phyloP scores from a whole-genome alignment of 2,329 filamentous ascomycete genomes.

The Rhynchosporium graminicola region DNA sequence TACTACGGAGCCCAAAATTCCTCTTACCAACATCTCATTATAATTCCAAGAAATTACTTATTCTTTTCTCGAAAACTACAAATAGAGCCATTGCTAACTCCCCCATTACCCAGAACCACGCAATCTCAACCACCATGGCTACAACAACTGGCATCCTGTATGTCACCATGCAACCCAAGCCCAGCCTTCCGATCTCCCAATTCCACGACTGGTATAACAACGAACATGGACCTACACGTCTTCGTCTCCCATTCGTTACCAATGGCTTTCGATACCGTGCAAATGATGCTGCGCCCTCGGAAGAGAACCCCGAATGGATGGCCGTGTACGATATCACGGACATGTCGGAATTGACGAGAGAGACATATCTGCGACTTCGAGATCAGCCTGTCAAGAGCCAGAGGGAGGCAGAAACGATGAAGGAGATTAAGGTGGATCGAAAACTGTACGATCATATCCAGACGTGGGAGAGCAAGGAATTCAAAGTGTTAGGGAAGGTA shows the following conservation, averaged over 20 bases:
- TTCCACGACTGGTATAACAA: conserved; percentile 97
- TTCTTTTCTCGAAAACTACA: no score
- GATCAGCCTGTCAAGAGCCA: conserved; percentile 57
- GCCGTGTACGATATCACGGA: conserved; percentile 80
- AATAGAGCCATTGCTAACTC: background rate
- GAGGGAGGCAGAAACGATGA: conserved; percentile 61
- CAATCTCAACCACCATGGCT: conserved; percentile 21
- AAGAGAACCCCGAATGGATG: conserved; percentile 65
- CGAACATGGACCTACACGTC: conserved; percentile 81
- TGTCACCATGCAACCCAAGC: conserved; percentile 82
- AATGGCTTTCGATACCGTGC: conserved; percentile 81
- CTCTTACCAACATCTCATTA: no score
- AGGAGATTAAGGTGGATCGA: conserved; percentile 68
- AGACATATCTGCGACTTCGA: conserved; percentile 68
- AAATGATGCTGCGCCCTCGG: conserved; percentile 49
- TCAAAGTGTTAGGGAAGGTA: conserved; percentile 59
- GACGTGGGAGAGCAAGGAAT: conserved; percentile 56
- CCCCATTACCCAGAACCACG: background rate
- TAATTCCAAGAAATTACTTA: no score
- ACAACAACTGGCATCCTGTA: conserved; percentile 68
- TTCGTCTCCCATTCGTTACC: conserved; percentile 71
- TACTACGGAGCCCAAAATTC: no score
- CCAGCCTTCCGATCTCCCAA: conserved; percentile 58
- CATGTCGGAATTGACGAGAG: conserved; percentile 68
- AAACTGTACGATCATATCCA: conserved; percentile 69